Base-by-base conservation (phyloP, 2,329 filamentous ascomycete genomes). In the Venturia oleaginea region DNA sequence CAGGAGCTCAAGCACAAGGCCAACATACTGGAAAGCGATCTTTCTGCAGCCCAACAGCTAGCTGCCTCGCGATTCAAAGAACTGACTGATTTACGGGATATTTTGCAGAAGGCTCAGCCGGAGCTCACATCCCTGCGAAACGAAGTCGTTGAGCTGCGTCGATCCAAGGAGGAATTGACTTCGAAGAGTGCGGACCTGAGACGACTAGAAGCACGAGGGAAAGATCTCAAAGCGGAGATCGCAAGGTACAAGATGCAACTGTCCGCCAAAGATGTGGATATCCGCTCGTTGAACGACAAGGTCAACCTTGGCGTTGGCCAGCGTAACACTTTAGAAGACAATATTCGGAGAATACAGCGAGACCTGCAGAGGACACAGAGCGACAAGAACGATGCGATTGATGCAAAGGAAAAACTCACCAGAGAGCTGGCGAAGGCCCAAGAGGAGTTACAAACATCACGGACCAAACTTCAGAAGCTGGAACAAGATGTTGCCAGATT, bases 61-160 rank as follows among this genome's bases (percentile, higher is more conserved):
- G 91, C 94, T 0, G 88, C 95, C 66, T 88, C 85, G 19, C 84
- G 94, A 37, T 97, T 92, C 79, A 96, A 92, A 74, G 92, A 97
- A 66, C 79, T 97, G 1, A 87, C 87, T 0, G 90, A 96, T 34
- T 79, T 96, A 57, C 84, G 88, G 24, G 89, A 93, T 67, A 81
- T 92, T 2, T 76, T 97, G 37, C 87, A 92, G 68, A 95, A 94
- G 73, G 84, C 89, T 0, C 92, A 97, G 71, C 89, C 91, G 0
- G 93, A 99, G 75, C 79, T 97, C 30, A 89, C 88, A 73, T 87
- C 80, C 55, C 80, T 97, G 24, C 86, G 91, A 8, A 85, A 87
- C 60, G 92, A 97, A 70, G 87, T 90, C 37, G 83, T 84, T 0
- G 83, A 87, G 48, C 80, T 97, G 40, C 92, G 91, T 74, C 80